Evolutionary conservation across 176 grass and related monocot species (phyloP), one percentile per base, ranked within the genome.

Genomic region (Oryza glumipatula): DNA sequence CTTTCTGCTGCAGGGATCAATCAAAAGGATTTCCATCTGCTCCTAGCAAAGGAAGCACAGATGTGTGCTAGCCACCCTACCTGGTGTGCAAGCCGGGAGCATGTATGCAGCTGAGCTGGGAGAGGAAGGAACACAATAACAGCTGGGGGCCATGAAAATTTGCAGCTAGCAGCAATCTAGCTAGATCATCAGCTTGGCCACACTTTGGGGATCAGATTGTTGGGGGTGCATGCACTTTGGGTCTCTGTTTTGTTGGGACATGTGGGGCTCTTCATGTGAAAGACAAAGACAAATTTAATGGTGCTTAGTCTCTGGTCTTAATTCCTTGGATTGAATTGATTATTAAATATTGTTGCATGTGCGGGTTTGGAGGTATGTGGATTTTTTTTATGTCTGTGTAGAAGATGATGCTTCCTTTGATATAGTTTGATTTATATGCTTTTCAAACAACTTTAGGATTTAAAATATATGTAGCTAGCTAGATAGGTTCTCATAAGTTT

Each of bases 241-340:
- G 82, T 64, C 76, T 85, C 51, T 89, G 49, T 77, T 75, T 56
- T 70, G 78, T 45, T 85, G 43, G 44, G 72, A 81, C 78, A 89
- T 66, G 45, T 82, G 58, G 56, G 78, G 45, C 17, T 38, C 35
- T 82, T 86, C 67, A 72, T 86, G 83, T 82, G 73, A 67, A 44
- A 81, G 45, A 11, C 9, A 77, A 74, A 26, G 81, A 66, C 69
- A 80, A 41, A 41, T 41, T 8, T 41, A 41, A 83, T 58, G 21
- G 54, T 36, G 32, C 78, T 17, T 77, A 54, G 1, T 72, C 66
- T 56, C 5, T 35, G 4, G 54, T 58, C 73, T 52, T 52, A 54
- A 63, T 72, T 33, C 65, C 9, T 22, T 44, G 16, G 41, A 85
- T 3, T 85, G 71, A 52, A 81, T 81, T 82, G 41, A 32, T 36